These are phyloP conservation scores for Plasmodium chabaudi DNA, from an alignment of 169 alveolate genomes.

Conservation along the genomic window DNA sequence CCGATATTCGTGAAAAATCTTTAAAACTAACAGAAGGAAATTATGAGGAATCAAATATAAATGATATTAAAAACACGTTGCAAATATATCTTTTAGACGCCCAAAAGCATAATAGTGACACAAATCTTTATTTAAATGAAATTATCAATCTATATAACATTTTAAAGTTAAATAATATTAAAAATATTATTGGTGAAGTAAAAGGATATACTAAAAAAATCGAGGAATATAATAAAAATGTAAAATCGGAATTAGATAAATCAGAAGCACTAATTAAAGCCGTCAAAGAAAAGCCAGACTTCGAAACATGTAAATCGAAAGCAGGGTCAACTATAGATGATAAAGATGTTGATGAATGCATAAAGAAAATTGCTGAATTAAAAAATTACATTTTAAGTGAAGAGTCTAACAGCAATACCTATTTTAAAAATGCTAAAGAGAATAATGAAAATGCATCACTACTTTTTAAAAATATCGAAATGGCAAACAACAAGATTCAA, in stretches of 20 bases:
- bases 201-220: background rate
- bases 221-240: background rate
- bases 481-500: background rate
- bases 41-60: background rate
- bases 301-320: background rate
- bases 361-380: background rate
- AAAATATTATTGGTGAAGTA: background rate
- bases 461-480: background rate
- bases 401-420: background rate
- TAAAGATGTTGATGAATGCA: background rate
- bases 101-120: background rate
- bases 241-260: background rate
- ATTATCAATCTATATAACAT: background rate
- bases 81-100: background rate
- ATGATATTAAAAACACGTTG: background rate
- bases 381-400: background rate
- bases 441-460: conserved; percentile 1
- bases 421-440: background rate
- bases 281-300: background rate
- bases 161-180: background rate
- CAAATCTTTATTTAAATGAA: background rate
- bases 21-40: background rate
- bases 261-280: background rate
- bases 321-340: background rate
- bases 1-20: background rate